Base-by-base conservation (phyloP, 192 early-diverging fungal species). In the Thamnidium elegans region DNA sequence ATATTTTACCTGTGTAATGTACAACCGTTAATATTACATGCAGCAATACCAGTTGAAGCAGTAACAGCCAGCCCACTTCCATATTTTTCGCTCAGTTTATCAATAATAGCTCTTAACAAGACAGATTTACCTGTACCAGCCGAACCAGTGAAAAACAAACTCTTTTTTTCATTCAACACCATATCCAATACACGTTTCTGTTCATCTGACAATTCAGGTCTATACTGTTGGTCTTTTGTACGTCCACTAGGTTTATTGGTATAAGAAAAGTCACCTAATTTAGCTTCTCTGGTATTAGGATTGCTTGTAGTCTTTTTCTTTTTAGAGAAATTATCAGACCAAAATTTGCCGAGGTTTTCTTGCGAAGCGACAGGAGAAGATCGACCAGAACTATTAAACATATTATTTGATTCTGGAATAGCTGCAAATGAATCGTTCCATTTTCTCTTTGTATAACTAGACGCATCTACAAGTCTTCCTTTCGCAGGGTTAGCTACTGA, bases 11-110 rank as follows among this genome's bases (percentile, higher is more conserved):
- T 74, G 19, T 92, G 89, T 42, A 92, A 73, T 1, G 91, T 92
- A 17, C 74, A 81, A 7, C 91, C 91, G 50, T 82, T 79, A 52
- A 92, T 86, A 54, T 92, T 87, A 60, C 88, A 85, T 19, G 91
- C 91, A 7, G 91, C 91, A 68, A 92, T 91, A 19, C 91, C 91
- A 8, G 91, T 92, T 2, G 89, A 84, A 3, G 91, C 91, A 4
- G 86, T 88, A 3, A 88, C 79, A 3, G 82, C 81, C 0, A 90
- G 71, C 13, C 51, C 61, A 39, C 76, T 66, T 9, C 60, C 55
- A 61, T 68, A 46, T 64, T 67, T 78, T 20, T 53, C 60, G 14
- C 60, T 63, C n/a, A 79, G n/a, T 50, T 59, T 62, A 2, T 59
- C 61, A 62, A 83, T 82, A 19, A 82, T 45, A n/a, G 79, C 73